Conservation (phyloP, 495 filamentous ascomycete genomes). For the Immersiella caudata region DNA sequence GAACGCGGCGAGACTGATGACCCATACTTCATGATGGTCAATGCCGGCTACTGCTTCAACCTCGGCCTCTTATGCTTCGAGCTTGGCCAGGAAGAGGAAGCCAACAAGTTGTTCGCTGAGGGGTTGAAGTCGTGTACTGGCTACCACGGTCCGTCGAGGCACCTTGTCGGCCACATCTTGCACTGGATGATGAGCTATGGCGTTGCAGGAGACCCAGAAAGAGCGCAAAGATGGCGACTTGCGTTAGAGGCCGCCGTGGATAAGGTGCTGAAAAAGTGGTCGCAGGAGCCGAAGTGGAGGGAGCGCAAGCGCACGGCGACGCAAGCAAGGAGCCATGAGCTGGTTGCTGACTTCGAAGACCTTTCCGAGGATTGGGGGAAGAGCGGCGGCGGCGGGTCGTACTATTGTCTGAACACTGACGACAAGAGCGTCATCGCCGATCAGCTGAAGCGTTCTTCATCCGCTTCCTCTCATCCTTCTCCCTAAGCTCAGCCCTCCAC, state of each 20-base stretch:
- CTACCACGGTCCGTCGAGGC: not conserved
- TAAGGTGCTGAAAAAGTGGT: not conserved
- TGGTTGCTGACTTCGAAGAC: not conserved
- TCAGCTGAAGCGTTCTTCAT: slow-evolving; percentile 1
- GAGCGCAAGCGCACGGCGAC: not conserved
- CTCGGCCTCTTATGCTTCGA: slow-evolving; percentile 1
- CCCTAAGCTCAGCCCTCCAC: slow-evolving; percentile 39
- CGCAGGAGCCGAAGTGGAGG: not conserved
- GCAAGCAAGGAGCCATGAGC: slow-evolving; percentile 2
- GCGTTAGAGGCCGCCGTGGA: slow-evolving; percentile 12
- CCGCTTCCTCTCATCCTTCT: slow-evolving; percentile 22
- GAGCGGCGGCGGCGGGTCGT: not conserved
- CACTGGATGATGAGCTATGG: slow-evolving; percentile 11
- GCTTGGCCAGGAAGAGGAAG: not conserved
- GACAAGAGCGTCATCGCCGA: not conserved
- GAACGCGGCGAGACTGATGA: not conserved
- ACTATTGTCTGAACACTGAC: not conserved
- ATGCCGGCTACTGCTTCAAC: slow-evolving; percentile 1
- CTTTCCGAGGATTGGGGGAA: not conserved
- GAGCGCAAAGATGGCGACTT: not conserved
- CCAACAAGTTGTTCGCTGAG: not conserved
- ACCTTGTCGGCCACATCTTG: not conserved
- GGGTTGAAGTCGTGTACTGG: not conserved
- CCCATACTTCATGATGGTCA: slow-evolving; percentile 1
- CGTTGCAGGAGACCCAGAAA: not conserved